Conservation (phyloP, 352 stramenopile species). For the Hyaloperonospora arabidopsidis region DNA sequence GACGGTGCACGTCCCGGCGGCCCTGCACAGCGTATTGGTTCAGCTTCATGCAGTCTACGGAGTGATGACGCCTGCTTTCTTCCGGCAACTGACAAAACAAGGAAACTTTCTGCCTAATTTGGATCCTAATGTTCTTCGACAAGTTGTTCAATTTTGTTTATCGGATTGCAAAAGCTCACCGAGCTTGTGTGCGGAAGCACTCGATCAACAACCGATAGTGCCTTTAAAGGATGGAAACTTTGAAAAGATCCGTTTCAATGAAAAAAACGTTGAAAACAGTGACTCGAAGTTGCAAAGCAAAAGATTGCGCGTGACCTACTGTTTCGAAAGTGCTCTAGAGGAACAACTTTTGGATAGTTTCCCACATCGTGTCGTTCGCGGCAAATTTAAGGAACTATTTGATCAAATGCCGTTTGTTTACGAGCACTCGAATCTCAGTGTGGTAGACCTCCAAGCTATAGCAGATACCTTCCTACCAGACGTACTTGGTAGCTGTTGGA, state of each 20-base stretch:
- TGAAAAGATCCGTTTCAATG: conserved; percentile 25
- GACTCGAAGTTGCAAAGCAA: conserved; percentile 2
- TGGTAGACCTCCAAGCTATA: conserved; percentile 28
- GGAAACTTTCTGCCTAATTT: conserved; percentile 35
- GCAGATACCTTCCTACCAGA: conserved; percentile 37
- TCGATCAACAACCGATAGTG: conserved; percentile 41
- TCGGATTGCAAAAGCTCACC: conserved; percentile 23
- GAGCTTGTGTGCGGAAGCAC: conserved; percentile 7
- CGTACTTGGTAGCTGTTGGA: conserved; percentile 32
- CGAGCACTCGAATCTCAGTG: conserved; percentile 38
- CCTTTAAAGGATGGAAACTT: conserved; percentile 40
- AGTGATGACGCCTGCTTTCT: conserved; percentile 48
- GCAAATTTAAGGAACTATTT: conserved; percentile 39
- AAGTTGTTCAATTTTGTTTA: conserved; percentile 47
- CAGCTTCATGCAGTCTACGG: conserved; percentile 43
- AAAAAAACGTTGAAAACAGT: conserved; percentile 5
- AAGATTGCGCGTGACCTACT: conserved; percentile 21
- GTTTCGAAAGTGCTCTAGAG: conserved; percentile 41
- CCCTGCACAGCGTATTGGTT: conserved; percentile 36
- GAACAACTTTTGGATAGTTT: conserved; percentile 43
- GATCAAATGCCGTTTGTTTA: conserved; percentile 37
- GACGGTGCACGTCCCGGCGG: conserved; percentile 31
- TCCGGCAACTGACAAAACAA: conserved; percentile 34
- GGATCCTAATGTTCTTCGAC: conserved; percentile 16
- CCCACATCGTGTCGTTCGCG: conserved; percentile 30